Evolutionary conservation across 371 early-diverging fungal species (phyloP).

Genomic region (Mortierella sp.): DNA sequence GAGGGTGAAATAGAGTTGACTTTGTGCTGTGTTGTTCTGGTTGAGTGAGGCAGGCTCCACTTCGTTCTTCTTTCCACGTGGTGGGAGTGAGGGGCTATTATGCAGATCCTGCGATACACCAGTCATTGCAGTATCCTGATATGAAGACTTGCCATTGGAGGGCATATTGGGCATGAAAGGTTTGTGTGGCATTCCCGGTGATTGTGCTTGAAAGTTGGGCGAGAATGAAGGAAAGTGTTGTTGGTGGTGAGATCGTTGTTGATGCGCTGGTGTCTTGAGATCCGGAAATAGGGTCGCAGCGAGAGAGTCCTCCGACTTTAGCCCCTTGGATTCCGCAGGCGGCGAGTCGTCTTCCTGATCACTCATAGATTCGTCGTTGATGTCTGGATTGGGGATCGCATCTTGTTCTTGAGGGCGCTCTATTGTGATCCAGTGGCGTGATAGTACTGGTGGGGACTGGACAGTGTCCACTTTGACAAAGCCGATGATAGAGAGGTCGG

Average conservation of each 20-base stretch:
- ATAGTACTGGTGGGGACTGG: constrained; percentile 47
- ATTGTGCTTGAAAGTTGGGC: constrained; percentile 6
- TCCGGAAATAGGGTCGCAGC: constrained; percentile 26
- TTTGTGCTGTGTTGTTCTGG: constrained; percentile 11
- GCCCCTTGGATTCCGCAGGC: constrained; percentile 4
- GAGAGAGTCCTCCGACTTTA: constrained; percentile 25
- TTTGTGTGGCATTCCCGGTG: constrained; percentile 11
- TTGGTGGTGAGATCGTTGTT: constrained; percentile 1
- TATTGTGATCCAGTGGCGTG: constrained; percentile 42
- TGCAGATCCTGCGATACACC: constrained; percentile 7
- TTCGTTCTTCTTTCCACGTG: constrained; percentile 7
- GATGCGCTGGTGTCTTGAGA: neutral
- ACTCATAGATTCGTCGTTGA: constrained; percentile 1
- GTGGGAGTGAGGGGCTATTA: neutral
- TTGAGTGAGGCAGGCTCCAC: constrained; percentile 5
- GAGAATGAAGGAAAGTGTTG: neutral
- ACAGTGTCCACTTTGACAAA: constrained; percentile 25
- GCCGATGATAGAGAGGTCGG: constrained; percentile 49
- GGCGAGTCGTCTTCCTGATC: neutral
- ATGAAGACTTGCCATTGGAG: constrained; percentile 14
- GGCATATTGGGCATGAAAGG: constrained; percentile 29
- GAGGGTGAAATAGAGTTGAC: constrained; percentile 31
- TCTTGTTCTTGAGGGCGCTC: constrained; percentile 20
- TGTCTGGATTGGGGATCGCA: neutral
- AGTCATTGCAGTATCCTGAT: neutral